Conservation (phyloP, 371 early-diverging fungal species). For the Dichotomocladium elegans region DNA sequence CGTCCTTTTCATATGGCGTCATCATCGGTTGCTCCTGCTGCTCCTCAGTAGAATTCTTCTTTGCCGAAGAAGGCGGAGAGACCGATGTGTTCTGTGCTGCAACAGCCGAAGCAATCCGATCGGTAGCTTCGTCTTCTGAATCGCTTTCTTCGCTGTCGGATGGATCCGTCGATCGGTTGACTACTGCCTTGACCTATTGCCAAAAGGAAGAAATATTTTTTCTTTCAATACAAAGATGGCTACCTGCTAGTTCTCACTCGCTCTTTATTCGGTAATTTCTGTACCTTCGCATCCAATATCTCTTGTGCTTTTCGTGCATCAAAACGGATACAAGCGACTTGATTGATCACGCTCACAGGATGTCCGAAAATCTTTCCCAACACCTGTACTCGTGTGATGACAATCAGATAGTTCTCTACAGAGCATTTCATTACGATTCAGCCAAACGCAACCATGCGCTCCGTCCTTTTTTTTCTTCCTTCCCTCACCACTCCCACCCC, state of each 20-base stretch:
- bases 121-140: neutral
- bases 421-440: too few relatives aligned
- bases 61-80: too few relatives aligned
- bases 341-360: conserved; percentile 41
- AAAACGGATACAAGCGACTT: conserved; percentile 40
- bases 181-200: too few relatives aligned
- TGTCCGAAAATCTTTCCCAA: conserved; percentile 45
- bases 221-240: too few relatives aligned
- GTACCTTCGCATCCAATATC: conserved; percentile 8
- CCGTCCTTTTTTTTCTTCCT: too few relatives aligned
- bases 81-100: too few relatives aligned
- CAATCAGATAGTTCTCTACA: conserved; percentile 35
- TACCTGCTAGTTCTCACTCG: too few relatives aligned
- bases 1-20: neutral
- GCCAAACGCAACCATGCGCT: neutral
- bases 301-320: conserved; percentile 25
- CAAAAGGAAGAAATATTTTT: too few relatives aligned
- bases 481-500: too few relatives aligned
- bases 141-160: neutral
- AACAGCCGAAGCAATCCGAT: neutral
- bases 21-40: neutral
- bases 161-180: too few relatives aligned
- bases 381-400: conserved; percentile 37
- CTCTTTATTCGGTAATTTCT: too few relatives aligned
- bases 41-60: too few relatives aligned